Conservation (phyloP, 2,329 filamentous ascomycete species). For the Claviceps sorghi region DNA sequence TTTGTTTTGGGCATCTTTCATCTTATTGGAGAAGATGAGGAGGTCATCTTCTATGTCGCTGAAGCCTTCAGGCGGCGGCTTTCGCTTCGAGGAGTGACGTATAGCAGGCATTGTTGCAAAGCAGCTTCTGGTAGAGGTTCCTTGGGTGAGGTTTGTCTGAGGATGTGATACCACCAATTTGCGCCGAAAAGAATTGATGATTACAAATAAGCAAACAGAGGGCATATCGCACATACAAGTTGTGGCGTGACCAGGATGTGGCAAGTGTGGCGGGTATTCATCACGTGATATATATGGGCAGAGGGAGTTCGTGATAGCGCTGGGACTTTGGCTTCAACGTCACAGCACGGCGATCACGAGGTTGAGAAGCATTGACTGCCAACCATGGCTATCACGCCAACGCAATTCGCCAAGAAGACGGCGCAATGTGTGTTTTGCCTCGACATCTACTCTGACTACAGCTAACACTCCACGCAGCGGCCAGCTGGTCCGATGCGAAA, state of each 20-base stretch:
- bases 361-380: slow-evolving; percentile 24
- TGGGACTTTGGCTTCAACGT: slow-evolving; percentile 11
- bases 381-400: slow-evolving; percentile 79
- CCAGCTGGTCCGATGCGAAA: slow-evolving; percentile 81
- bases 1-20: slow-evolving; percentile 90
- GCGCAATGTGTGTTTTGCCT: slow-evolving; percentile 50
- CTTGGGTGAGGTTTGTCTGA: neutral
- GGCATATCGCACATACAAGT: neutral
- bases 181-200: neutral
- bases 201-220: neutral
- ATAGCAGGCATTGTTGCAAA: slow-evolving; percentile 55
- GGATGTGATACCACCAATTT: neutral
- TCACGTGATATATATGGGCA: slow-evolving; percentile 16
- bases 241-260: slow-evolving; percentile 7
- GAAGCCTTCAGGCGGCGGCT: slow-evolving; percentile 75
- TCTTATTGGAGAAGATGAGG: slow-evolving; percentile 74
- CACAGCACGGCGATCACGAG: slow-evolving; percentile 15
- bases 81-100: slow-evolving; percentile 59
- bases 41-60: slow-evolving; percentile 78
- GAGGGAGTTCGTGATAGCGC: neutral
- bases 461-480: slow-evolving; percentile 44
- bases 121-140: neutral
- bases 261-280: slow-evolving; percentile 7
- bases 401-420: slow-evolving; percentile 73
- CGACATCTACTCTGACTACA: neutral